Base-by-base conservation (phyloP, 2,329 filamentous ascomycete genomes). In the Colletotrichum liriopes region DNA sequence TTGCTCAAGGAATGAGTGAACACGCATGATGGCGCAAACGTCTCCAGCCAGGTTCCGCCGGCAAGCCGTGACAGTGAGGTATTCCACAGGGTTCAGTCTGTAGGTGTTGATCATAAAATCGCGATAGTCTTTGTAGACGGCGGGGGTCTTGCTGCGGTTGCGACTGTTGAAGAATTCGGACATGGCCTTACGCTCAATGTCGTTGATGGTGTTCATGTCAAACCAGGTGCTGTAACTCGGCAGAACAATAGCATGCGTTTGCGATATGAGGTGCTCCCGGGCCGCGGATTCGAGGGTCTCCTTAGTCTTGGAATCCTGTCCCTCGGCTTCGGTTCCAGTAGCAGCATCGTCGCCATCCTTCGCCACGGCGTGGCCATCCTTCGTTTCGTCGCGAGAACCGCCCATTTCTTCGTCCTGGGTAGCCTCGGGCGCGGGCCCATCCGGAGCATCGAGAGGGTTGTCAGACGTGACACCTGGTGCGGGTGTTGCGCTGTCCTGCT, bases 71-170 rank as follows among this genome's bases (percentile, higher is more conserved):
- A 99, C 96, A 6, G 96, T 99, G 67, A 99, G 88, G 79, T 99
- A 99, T 82, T 99, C 96, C 65, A 95, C 90, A 6, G 96, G 96
- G 80, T 98, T 99, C 68, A 99, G 86, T 47, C 96, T 93, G 84
- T 99, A 99, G 18, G 96, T 98, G 85, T 99, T 99, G 85, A 99
- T 95, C 96, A 99, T 99, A 81, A 99, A 99, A 80, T 99, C 96
- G 77, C 96, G 93, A 83, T 99, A 99, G 81, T 99, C 96, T 84
- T 98, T 98, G 87, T 99, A 99, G 29, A 98, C 94, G 60, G 95
- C 92, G 1, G 95, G 93, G 0, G 96, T 99, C 86, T 99, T 99
- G 91, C 96, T 98, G 78, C 96, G 93, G 84, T 99, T 99, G 72
- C 96, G 91, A 82, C 92, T 96, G 86, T 99, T 99, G 90, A 99